A percentile compares a stretch with the other conserved stretches of the same genome.
phyloP scores from a whole-genome alignment of 768 basidiomycete species.

The Chalciporus pseudorubinellus region DNA sequence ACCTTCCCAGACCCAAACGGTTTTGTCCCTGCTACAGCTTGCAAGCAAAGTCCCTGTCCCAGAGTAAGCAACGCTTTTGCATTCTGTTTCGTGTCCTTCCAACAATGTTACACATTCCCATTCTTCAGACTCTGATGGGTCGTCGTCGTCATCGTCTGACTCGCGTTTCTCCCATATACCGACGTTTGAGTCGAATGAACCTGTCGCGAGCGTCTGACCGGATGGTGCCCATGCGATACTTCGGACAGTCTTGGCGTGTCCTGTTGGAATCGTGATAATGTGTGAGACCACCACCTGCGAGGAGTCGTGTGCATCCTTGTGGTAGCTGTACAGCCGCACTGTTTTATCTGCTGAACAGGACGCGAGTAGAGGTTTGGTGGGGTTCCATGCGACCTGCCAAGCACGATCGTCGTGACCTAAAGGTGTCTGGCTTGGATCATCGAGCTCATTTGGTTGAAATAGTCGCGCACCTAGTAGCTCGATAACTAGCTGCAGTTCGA shows the following conservation, averaged over 20 bases:
- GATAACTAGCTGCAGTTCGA: conserved; percentile 17
- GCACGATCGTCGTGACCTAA: conserved; percentile 79
- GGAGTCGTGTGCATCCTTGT: conserved; percentile 21
- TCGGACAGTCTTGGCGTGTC: conserved; percentile 86
- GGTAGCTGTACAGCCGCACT: conserved; percentile 80
- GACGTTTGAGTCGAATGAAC: conserved; percentile 91
- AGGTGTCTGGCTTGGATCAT: neutral
- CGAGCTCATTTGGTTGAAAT: neutral
- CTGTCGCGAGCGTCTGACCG: conserved; percentile 83
- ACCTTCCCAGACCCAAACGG: conserved; percentile 99
- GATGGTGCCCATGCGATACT: conserved; percentile 87
- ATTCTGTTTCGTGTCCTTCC: conserved; percentile 96
- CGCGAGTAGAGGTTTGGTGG: conserved; percentile 73
- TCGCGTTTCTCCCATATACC: conserved; percentile 83
- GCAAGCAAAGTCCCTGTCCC: conserved; percentile 77
- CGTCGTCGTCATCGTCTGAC: conserved; percentile 37
- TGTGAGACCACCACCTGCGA: conserved; percentile 41
- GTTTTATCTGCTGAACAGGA: conserved; percentile 96
- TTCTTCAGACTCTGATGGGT: conserved; percentile 42
- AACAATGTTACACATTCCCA: conserved; percentile 89
- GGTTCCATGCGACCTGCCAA: conserved; percentile 92
- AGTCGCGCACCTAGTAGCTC: conserved; percentile 24
- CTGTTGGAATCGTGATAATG: conserved; percentile 70
- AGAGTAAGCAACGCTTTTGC: conserved; percentile 88
- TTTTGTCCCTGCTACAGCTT: conserved; percentile 94